Percentiles rank a stretch among this genome's conserved stretches.
Conservation (phyloP, 1,139 yeast species). For the Geotrichum fermentans region DNA sequence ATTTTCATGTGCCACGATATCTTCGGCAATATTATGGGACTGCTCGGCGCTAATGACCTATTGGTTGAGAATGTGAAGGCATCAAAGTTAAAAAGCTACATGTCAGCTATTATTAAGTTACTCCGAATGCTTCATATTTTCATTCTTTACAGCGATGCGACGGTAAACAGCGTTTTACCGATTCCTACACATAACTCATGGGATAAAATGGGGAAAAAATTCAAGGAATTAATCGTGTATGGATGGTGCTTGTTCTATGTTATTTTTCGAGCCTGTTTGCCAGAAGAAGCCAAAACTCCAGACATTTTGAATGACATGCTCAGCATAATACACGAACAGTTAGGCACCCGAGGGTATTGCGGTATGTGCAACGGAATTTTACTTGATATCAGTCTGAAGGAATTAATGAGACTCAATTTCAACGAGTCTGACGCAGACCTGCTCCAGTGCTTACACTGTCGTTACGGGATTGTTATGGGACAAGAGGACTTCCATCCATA, state of each 20-base stretch:
- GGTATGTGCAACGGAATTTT: constrained; percentile 59
- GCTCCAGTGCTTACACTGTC: constrained; percentile 71
- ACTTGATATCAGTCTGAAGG: constrained; percentile 54
- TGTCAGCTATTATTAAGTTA: constrained; percentile 36
- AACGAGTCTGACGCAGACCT: constrained; percentile 52
- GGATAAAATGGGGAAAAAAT: constrained; percentile 37
- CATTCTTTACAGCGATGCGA: constrained; percentile 41
- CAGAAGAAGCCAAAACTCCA: constrained; percentile 26
- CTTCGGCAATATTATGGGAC: constrained; percentile 32
- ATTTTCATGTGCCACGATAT: constrained; percentile 49
- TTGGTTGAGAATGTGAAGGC: constrained; percentile 22
- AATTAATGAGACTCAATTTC: constrained; percentile 46
- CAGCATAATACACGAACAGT: constrained; percentile 61
- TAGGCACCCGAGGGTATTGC: constrained; percentile 69
- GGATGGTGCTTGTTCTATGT: constrained; percentile 41
- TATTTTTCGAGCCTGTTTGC: constrained; percentile 27
- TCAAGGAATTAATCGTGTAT: constrained; percentile 52
- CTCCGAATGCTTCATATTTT: constrained; percentile 43
- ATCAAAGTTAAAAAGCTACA: constrained; percentile 20
- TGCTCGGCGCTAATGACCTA: constrained; percentile 26
- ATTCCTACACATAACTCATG: constrained; percentile 37
- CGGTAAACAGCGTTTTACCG: constrained; percentile 32
- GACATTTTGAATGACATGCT: constrained; percentile 44
- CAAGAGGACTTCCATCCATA: constrained; percentile 57
- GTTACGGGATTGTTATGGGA: constrained; percentile 62